Evolutionary conservation across 1,284 basidiomycete genomes (phyloP), one percentile per base, ranked within the genome.

Genomic region (Ceratobasidium sp.): DNA sequence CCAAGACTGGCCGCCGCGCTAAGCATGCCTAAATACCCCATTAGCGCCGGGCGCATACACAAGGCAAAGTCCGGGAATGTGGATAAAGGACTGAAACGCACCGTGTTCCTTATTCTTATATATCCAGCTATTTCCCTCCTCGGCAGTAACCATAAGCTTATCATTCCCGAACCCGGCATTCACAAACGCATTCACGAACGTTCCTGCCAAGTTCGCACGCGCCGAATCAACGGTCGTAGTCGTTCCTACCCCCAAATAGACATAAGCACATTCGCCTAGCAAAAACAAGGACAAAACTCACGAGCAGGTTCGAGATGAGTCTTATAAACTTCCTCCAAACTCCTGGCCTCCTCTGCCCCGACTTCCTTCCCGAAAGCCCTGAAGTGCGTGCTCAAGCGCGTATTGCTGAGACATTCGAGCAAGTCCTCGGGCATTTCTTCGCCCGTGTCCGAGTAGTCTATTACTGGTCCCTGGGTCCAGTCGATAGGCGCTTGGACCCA

Each of bases 101-200:
- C 94, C 94, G 77, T 98, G 93, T 74, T 99, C 97, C 85, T 99
- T 99, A 86, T 99, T 99, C 89, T 99, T 99, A 88, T 99, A 99
- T 78, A 99, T 96, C 95, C 97, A 99, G 79, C 95, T 97, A 83
- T 92, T 94, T 27, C 97, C 97, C 81, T 98, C 97, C 75, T 96
- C 93, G 0, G 97, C 97, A 79, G 93, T 92, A 4, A 97, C 96
- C 93, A 99, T 97, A 74, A 99, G 89, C 83, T 98, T 98, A 82
- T 99, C 98, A 82, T 99, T 99, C 22, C 97, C 97, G 81, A 98
- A 99, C 0, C 98, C 98, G 50, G 97, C 97, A 80, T 99, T 99
- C 75, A 99, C 98, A 78, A 99, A 99, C 0, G 96, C 98, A 81
- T 99, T 99, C 77, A 99, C 98, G 79, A 99, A 99, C 1, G 97